These are phyloP conservation scores for Fusarium hostae DNA, from an alignment of 2,329 filamentous ascomycete species.

Conservation along the genomic window DNA sequence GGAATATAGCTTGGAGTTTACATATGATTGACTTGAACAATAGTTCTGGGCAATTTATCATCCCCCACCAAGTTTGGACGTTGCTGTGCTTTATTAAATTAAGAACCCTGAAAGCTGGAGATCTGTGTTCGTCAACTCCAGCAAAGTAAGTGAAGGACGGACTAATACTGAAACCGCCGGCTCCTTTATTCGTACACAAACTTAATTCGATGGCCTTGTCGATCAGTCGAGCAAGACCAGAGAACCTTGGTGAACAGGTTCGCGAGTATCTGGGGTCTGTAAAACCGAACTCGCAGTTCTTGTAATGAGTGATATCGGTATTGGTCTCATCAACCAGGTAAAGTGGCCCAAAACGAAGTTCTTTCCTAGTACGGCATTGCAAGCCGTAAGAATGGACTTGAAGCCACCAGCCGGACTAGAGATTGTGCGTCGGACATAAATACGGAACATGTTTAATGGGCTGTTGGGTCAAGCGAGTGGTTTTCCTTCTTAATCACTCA, in stretches of 20 bases:
- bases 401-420: too few relatives aligned
- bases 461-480: too few relatives aligned
- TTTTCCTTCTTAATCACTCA: too few relatives aligned
- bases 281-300: background rate
- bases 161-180: background rate
- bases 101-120: background rate
- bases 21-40: background rate
- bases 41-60: background rate
- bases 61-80: accelerated
- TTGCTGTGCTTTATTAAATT: accelerated
- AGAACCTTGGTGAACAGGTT: accelerated
- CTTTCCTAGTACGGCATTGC: background rate
- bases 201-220: background rate
- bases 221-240: background rate
- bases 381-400: too few relatives aligned
- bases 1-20: background rate
- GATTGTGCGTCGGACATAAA: too few relatives aligned
- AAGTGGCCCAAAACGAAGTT: background rate
- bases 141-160: background rate
- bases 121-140: accelerated
- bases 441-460: too few relatives aligned
- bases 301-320: background rate
- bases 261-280: background rate
- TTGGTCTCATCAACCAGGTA: accelerated
- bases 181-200: background rate